Evolutionary conservation across 805 yeast genomes (phyloP).

Genomic region (Saccharomycopsis fodiens): DNA sequence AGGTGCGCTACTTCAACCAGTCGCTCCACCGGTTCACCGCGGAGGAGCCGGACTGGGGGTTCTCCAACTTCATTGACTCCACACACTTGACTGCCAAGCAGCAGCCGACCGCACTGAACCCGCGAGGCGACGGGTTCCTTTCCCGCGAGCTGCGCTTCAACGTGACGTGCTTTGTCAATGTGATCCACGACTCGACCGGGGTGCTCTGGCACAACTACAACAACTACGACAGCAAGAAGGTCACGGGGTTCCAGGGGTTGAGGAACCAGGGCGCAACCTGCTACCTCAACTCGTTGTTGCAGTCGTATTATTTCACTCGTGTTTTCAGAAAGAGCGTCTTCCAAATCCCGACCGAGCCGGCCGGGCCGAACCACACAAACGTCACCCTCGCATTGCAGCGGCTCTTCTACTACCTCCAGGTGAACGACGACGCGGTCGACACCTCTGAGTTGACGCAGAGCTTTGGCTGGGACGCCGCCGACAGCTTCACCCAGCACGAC

Average conservation of each 20-base stretch:
- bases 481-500: conserved; percentile 96
- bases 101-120: conserved; percentile 25
- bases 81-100: conserved; percentile 33
- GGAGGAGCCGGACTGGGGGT: conserved; percentile 92
- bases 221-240: conserved; percentile 79
- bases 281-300: conserved; percentile 85
- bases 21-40: conserved; percentile 75
- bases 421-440: conserved; percentile 68
- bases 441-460: conserved; percentile 83
- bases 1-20: conserved; percentile 48
- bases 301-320: conserved; percentile 82
- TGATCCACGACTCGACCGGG: conserved; percentile 85
- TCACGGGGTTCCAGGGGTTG: conserved; percentile 87
- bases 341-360: conserved; percentile 74
- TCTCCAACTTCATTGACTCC: conserved; percentile 63
- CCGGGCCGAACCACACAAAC: conserved; percentile 29
- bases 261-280: conserved; percentile 98
- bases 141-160: conserved; percentile 48
- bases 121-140: conserved; percentile 34
- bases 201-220: conserved; percentile 86
- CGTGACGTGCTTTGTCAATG: conserved; percentile 68
- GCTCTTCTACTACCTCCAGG: conserved; percentile 71
- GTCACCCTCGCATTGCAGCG: conserved; percentile 65
- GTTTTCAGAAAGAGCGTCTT: conserved; percentile 79
- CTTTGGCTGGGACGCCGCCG: conserved; percentile 95